Base-by-base conservation (phyloP, 2,329 filamentous ascomycete species). In the Trichophaea hybrida region DNA sequence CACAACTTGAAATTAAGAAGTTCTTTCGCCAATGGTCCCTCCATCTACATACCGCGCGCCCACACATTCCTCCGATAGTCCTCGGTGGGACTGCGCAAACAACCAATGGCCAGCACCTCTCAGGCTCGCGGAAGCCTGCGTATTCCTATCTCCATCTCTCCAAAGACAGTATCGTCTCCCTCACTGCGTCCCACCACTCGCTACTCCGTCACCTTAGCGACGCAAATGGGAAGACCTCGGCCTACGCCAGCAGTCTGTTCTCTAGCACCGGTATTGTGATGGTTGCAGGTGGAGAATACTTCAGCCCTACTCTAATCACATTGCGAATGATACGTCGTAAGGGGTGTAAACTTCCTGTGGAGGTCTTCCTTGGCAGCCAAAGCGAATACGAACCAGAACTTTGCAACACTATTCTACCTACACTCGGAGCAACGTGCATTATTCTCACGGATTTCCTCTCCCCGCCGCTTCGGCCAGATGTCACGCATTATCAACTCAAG, bases 401-500 rank as follows among this genome's bases (percentile, higher is more conserved):
- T 31, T 55, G 53, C 40, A 15, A 55, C 4, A 46, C 4, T 31
- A 35, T 55, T 12, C 35, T 55, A 15, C 53, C 53, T 4, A 10
- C 34, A 10, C 38, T 55, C 5, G 32, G 32, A 12, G 53, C 53
- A 15, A 6, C 13, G 5, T 55, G 53, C 32, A 37, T 55, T 6
- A 10, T 55, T 10, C n/a, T 55, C n/a, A 34, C 53, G 5, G 15
- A 13, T 13, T 32, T 55, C 12, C 34, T 55, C 12, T 12, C 37
- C 5, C 35, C 53, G 53, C 35, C 37, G 15, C 24, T 55, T n/a
- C 24, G 13, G 15, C 37, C 40, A 1, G 35, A 43, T n/a, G 53
- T 55, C 35, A 31, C 35, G 34, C 53, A 46, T n/a, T 55, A 55
- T 32, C 53, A 55, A 15, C 38, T 55, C 5, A 55, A 55, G 33